Conservation (phyloP, 2,329 filamentous ascomycete species). For the Stachybotrys chartarum region DNA sequence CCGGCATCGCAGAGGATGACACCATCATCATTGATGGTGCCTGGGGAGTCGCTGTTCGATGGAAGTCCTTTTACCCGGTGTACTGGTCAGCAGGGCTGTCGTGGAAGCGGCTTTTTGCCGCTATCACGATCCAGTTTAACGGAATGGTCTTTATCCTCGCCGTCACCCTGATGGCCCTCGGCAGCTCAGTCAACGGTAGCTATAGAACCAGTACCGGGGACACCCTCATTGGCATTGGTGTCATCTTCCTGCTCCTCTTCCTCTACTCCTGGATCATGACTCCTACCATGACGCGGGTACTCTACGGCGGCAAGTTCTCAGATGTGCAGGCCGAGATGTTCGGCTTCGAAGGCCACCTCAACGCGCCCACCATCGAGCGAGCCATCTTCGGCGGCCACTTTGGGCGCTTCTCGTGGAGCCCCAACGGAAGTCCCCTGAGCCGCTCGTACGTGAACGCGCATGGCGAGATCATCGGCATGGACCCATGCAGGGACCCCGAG, state of each 20-base stretch:
- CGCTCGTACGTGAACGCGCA: conserved; percentile 15
- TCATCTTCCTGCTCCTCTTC: conserved; percentile 15
- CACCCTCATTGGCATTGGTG: conserved; percentile 7
- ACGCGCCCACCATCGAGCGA: conserved; percentile 18
- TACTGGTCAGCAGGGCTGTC: conserved; percentile 16
- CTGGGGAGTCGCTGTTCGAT: not conserved
- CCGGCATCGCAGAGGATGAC: conserved; percentile 23
- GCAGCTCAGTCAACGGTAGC: not conserved
- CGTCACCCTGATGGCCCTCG: conserved; percentile 9
- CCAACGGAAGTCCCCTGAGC: conserved; percentile 18
- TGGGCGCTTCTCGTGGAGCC: conserved; percentile 19
- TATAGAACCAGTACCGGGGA: not conserved
- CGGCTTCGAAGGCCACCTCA: conserved; percentile 23
- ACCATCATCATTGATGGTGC: conserved; percentile 21
- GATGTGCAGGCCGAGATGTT: conserved; percentile 21
- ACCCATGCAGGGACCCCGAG: conserved; percentile 16
- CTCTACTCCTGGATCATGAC: conserved; percentile 14
- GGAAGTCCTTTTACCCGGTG: not conserved
- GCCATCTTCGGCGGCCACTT: conserved; percentile 21
- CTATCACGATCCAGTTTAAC: conserved; percentile 12
- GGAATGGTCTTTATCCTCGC: conserved; percentile 12
- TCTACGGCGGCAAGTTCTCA: conserved; percentile 21
- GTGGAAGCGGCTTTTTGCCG: conserved; percentile 11
- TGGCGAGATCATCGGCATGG: conserved; percentile 17
- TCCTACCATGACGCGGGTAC: conserved; percentile 14